Percentiles rank a stretch among this genome's conserved stretches.
phyloP scores from a whole-genome alignment of 225 moss, liverwort and hornwort species.

The Lunularia cruciata region DNA sequence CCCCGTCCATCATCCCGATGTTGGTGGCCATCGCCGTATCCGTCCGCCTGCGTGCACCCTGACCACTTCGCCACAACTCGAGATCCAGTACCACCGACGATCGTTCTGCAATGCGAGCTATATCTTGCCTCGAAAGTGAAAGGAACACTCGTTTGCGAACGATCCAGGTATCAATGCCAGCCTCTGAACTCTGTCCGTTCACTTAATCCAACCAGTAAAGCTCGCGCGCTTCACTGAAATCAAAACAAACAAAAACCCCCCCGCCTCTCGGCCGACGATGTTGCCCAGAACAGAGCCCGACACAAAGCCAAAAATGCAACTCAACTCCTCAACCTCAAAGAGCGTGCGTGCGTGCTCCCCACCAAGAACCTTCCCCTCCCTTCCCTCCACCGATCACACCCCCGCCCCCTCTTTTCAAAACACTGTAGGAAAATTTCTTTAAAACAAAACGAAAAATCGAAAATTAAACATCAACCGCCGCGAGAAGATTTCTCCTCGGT shows the following conservation, averaged over 20 bases:
- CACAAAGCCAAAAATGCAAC: neutral
- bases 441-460: neutral
- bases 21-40: conserved; percentile 55
- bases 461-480: neutral
- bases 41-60: neutral
- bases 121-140: neutral
- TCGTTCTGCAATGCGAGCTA: neutral
- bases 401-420: neutral
- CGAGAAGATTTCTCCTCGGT: neutral
- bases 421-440: neutral
- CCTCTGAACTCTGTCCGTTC: neutral
- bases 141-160: no score
- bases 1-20: conserved; percentile 99
- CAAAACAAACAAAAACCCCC: neutral
- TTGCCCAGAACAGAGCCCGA: neutral
- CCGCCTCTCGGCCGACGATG: neutral
- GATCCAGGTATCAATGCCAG: conserved; percentile 9
- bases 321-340: conserved; percentile 2
- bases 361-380: neutral
- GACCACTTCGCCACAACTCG: neutral
- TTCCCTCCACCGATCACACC: neutral
- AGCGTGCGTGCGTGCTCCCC: neutral
- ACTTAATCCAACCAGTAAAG: neutral
- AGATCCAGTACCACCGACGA: neutral
- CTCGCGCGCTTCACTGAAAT: neutral